Percentiles rank a stretch among this genome's conserved stretches.
Conservation (phyloP, 1,139 yeast genomes). For the Hansenula lynferdii region DNA sequence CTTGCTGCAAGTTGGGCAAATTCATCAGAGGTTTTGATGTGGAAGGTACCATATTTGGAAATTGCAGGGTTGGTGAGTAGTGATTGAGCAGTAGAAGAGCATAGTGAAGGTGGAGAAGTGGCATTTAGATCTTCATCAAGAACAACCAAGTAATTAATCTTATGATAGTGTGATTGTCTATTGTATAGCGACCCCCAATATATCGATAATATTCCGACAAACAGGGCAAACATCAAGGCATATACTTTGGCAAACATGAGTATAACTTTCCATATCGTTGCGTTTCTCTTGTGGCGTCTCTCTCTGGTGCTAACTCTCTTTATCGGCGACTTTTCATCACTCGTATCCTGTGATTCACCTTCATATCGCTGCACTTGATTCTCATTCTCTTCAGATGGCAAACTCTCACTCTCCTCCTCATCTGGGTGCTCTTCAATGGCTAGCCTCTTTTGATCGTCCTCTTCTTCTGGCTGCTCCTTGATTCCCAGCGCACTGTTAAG, state of each 20-base stretch:
- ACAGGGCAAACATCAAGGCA: constrained; percentile 6
- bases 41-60: constrained; percentile 11
- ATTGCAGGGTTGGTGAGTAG: constrained; percentile 9
- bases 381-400: too few relatives aligned
- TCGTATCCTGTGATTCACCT: too few relatives aligned
- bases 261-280: constrained; percentile 9
- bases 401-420: background rate
- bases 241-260: constrained; percentile 8
- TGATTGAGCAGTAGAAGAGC: constrained; percentile 2
- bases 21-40: constrained; percentile 4
- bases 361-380: too few relatives aligned
- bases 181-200: constrained; percentile 55
- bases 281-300: background rate
- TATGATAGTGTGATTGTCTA: constrained; percentile 32
- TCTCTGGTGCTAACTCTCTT: constrained; percentile 8
- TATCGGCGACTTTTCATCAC: background rate
- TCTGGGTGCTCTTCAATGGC: background rate
- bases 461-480: background rate
- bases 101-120: constrained; percentile 6
- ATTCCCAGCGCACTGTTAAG: constrained; percentile 4
- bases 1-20: constrained; percentile 6
- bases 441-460: background rate
- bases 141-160: constrained; percentile 40
- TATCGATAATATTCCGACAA: constrained; percentile 32
- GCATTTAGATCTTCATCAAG: constrained; percentile 30